Conservation (phyloP, 176 grass and related monocot species). For the Paspalum vaginatum region DNA sequence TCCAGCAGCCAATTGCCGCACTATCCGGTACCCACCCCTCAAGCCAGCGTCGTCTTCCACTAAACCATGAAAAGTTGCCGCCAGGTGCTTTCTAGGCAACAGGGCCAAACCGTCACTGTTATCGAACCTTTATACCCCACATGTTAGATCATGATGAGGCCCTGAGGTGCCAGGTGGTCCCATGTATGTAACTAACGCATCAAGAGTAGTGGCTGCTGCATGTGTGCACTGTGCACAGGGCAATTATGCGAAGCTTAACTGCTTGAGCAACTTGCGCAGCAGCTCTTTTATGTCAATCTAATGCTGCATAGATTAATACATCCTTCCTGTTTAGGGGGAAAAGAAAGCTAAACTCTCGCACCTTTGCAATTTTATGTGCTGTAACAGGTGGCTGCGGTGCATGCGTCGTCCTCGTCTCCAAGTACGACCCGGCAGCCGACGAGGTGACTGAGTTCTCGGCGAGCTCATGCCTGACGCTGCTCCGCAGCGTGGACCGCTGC, state of each 20-base stretch:
- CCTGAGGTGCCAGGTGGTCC: neutral
- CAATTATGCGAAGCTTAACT: neutral
- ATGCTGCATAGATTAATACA: neutral
- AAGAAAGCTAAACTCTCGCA: neutral
- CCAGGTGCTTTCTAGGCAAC: neutral
- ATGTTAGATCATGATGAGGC: neutral
- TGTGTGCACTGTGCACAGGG: neutral
- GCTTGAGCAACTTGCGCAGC: neutral
- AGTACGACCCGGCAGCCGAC: conserved; percentile 52
- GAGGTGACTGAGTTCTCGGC: conserved; percentile 63
- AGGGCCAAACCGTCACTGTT: neutral
- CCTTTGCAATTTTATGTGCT: neutral
- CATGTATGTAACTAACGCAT: neutral
- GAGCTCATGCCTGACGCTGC: conserved; percentile 83
- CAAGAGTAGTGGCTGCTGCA: neutral
- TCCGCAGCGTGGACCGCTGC: conserved; percentile 59
- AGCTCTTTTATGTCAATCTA: neutral
- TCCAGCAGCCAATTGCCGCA: neutral
- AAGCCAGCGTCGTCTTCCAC: neutral
- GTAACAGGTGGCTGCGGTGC: conserved; percentile 81
- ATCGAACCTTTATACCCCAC: neutral
- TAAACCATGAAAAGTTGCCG: neutral
- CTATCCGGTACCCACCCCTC: neutral
- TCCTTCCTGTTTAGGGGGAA: neutral
- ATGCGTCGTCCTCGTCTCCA: conserved; percentile 80